Percentiles rank a stretch among this genome's conserved stretches.
Evolutionary conservation across 2,329 filamentous ascomycete species (phyloP).

Genomic region (Didymella exigua): DNA sequence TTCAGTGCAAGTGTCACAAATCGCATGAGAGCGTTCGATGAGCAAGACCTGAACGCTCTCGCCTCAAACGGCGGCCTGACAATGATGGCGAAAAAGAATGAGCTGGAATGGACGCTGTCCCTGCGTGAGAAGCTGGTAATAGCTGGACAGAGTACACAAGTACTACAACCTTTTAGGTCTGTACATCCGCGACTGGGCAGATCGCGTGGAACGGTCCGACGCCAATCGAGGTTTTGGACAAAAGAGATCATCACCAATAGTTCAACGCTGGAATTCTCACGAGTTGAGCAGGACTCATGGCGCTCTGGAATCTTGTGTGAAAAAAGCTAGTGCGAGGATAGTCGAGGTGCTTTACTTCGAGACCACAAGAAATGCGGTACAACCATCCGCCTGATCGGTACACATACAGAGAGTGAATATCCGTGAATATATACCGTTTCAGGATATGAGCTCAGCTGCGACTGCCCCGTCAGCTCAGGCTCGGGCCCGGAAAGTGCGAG

Average conservation of each 20-base stretch:
- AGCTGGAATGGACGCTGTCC: too few relatives aligned
- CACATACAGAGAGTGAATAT: neutral
- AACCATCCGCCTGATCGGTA: neutral
- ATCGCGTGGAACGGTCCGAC: neutral
- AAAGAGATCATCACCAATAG: neutral
- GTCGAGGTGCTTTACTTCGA: neutral
- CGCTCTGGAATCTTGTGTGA: neutral
- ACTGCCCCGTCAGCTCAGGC: neutral
- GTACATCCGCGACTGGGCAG: neutral
- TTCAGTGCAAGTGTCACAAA: too few relatives aligned
- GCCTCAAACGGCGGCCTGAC: too few relatives aligned
- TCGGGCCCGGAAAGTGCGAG: neutral
- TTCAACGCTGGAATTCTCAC: neutral
- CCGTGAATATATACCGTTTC: neutral
- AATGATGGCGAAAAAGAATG: too few relatives aligned
- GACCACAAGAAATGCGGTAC: neutral
- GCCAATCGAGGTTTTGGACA: neutral
- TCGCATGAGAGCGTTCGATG: too few relatives aligned
- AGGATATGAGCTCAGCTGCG: neutral
- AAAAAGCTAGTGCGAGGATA: neutral
- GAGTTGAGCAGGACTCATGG: neutral
- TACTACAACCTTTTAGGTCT: too few relatives aligned
- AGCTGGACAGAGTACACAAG: too few relatives aligned
- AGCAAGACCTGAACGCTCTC: too few relatives aligned
- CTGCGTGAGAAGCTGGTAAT: too few relatives aligned